Evolutionary conservation across 129 eudicot genomes (phyloP).

Genomic region (Ambrosia trifida): DNA sequence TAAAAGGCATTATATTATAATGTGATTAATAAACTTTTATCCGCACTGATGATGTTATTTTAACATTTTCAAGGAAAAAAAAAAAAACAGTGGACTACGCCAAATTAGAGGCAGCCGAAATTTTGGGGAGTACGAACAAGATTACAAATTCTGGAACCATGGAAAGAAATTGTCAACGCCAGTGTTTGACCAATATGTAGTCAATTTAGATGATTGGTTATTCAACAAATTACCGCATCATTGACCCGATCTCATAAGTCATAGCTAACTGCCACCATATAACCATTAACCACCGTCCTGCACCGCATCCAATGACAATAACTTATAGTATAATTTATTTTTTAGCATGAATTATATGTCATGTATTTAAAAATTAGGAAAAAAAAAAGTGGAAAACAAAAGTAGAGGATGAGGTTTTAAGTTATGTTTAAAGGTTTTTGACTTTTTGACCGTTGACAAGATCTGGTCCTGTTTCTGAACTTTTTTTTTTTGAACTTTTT

Average conservation of each 20-base stretch:
- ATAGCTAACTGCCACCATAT: conserved; percentile 21
- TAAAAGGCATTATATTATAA: too few relatives aligned
- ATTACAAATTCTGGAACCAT: conserved; percentile 17
- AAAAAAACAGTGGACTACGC: not conserved
- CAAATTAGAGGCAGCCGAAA: conserved; percentile 22
- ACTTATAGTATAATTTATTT: not conserved
- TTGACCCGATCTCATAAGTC: conserved; percentile 29
- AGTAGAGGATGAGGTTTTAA: conserved; percentile 26
- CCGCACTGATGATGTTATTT: too few relatives aligned
- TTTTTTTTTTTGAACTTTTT: too few relatives aligned
- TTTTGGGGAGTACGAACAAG: conserved; percentile 16
- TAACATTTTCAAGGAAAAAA: not conserved
- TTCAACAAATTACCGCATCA: conserved; percentile 18
- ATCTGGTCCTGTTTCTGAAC: conserved; percentile 31
- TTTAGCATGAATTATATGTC: too few relatives aligned
- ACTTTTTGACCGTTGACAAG: conserved; percentile 61
- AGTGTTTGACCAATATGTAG: conserved; percentile 32
- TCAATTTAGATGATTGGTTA: conserved; percentile 24
- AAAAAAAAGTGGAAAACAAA: conserved; percentile 11
- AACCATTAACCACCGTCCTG: conserved; percentile 1
- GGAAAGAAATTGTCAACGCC: conserved; percentile 41
- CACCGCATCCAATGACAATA: not conserved
- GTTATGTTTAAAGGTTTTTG: conserved; percentile 40
- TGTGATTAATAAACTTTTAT: too few relatives aligned
- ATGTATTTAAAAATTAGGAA: not conserved